Base-by-base conservation (phyloP, 2,329 filamentous ascomycete species). In the Madurella mycetomatis region DNA sequence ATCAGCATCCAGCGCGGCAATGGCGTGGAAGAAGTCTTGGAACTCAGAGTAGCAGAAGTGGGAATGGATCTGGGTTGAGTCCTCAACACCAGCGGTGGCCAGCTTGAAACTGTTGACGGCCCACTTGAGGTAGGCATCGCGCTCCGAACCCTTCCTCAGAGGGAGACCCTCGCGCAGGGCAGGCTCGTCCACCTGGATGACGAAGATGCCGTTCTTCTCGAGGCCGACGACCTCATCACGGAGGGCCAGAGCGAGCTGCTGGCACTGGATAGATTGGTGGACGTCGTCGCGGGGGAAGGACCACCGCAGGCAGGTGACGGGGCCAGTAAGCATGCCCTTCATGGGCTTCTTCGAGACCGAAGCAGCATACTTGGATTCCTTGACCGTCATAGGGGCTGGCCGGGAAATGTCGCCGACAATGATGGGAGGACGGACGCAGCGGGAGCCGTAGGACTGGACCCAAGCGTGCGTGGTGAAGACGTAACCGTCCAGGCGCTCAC, bases 11-110 rank as follows among this genome's bases (percentile, higher is more conserved):
- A 99, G 87, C 59, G 94, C 92, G 63, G 94, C 90, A 67, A 99
- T 99, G 78, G 94, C 61, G 79, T 97, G 90, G 91, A 99, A 99
- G 85, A 99, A 99, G 83, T 99, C 94, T 81, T 99, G 94, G 90
- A 99, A 99, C 84, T 99, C 94, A 50, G 94, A 97, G 87, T 99
- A 99, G 78, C 94, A 99, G 89, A 99, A 99, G 83, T 99, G 94
- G 62, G 92, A 96, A 87, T 99, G 94, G 75, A 99, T 96, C 84
- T 99, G 94, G 65, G 94, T 99, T 56, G 87, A 89, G 76, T 99
- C 90, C 78, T 91, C 79, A 59, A 99, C 92, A 73, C 91, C 94
- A 58, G 91, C 86, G 67, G 92, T 95, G 64, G 92, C 86, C 65
- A 99, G 90, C 74, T 90, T 91, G 91, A 99, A 99, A 67, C 92